phyloP scores from a whole-genome alignment of 345 rosid genomes.

The Dimocarpus longan region DNA sequence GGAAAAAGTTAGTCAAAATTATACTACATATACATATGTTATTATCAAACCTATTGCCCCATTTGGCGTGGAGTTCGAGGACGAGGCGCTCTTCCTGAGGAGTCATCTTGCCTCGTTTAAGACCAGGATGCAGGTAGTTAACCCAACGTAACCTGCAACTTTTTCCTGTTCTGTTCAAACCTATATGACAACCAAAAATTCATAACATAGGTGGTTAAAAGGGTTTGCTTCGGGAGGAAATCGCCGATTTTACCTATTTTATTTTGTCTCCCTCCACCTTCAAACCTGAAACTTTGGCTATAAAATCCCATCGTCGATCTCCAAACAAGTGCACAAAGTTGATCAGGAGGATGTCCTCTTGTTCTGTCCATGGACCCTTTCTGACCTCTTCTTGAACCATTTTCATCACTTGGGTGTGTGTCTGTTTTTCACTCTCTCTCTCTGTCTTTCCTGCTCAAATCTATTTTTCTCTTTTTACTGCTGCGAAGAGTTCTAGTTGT shows the following conservation, averaged over 20 bases:
- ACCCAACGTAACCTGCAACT: constrained; percentile 99
- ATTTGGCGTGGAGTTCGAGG: constrained; percentile 88
- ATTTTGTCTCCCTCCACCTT: constrained; percentile 98
- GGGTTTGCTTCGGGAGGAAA: constrained; percentile 47
- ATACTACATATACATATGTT: no score
- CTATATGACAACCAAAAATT: constrained; percentile 67
- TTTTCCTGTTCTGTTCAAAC: constrained; percentile 96
- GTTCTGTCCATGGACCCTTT: constrained; percentile 99
- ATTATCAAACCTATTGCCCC: constrained; percentile 88
- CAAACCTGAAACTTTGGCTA: constrained; percentile 99
- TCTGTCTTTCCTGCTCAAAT: constrained; percentile 18
- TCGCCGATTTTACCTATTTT: constrained; percentile 71
- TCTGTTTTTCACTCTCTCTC: background rate
- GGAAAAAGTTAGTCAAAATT: background rate
- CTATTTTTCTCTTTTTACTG: constrained; percentile 27
- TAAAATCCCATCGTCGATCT: constrained; percentile 98
- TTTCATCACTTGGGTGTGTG: constrained; percentile 37
- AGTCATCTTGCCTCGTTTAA: constrained; percentile 96
- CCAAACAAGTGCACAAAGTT: constrained; percentile 92
- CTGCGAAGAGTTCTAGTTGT: constrained; percentile 32
- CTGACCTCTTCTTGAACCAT: constrained; percentile 68
- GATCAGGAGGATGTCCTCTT: constrained; percentile 78
- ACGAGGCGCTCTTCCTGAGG: constrained; percentile 89
- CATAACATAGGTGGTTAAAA: constrained; percentile 43
- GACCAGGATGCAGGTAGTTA: constrained; percentile 96